Conservation (phyloP, 129 eudicot species). For the Arctium lappa region DNA sequence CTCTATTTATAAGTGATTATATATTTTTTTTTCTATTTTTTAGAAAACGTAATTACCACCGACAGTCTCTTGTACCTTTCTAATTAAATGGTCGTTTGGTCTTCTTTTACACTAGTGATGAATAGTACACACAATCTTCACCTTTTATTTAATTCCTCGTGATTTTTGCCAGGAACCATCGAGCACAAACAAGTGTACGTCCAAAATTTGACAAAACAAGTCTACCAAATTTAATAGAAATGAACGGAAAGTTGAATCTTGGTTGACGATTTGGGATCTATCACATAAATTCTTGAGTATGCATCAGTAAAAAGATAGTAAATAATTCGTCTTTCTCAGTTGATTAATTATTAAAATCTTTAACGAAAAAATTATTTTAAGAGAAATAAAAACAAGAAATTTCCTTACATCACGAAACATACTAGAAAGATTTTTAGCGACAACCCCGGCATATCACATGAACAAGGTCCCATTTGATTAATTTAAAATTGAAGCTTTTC, state of each 20-base stretch:
- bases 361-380: neutral
- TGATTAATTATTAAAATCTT: too few relatives aligned
- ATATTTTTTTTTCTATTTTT: neutral
- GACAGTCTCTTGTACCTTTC: constrained; percentile 10
- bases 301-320: too few relatives aligned
- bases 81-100: neutral
- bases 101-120: neutral
- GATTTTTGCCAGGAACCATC: neutral
- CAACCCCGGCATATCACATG: constrained; percentile 26
- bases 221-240: neutral
- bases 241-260: neutral
- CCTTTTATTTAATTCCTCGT: neutral
- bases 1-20: constrained; percentile 19
- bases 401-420: neutral
- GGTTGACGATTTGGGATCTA: neutral
- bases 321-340: too few relatives aligned
- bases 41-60: constrained; percentile 3
- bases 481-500: neutral
- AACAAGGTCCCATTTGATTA: constrained; percentile 19
- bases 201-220: neutral
- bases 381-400: neutral
- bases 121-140: neutral
- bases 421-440: neutral
- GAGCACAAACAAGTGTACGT: neutral
- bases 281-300: neutral